phyloP scores from a whole-genome alignment of 2,329 filamentous ascomycete genomes.

The Massarina eburnea region DNA sequence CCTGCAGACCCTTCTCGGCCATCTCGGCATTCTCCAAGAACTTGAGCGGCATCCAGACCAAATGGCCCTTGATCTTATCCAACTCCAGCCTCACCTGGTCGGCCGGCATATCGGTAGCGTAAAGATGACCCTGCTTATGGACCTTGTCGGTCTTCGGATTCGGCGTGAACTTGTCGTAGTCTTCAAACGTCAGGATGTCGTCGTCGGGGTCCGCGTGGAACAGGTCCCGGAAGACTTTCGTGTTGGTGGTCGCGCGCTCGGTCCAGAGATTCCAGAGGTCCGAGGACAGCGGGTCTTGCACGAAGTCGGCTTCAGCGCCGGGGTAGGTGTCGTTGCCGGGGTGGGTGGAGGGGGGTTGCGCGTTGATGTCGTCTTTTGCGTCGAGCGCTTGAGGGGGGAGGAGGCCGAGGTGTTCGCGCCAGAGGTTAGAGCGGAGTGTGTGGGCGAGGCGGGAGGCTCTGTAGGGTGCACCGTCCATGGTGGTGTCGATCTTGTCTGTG shows the following conservation, averaged over 20 bases:
- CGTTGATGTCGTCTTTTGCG: constrained; percentile 70
- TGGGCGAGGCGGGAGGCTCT: constrained; percentile 80
- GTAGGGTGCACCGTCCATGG: constrained; percentile 77
- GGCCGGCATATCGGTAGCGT: constrained; percentile 66
- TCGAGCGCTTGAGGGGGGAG: constrained; percentile 71
- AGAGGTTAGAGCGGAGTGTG: constrained; percentile 78
- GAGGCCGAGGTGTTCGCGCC: constrained; percentile 88
- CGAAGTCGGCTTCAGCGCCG: constrained; percentile 64
- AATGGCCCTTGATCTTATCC: constrained; percentile 78
- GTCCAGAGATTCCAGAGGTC: constrained; percentile 69
- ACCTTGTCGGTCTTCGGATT: constrained; percentile 59
- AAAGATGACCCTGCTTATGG: constrained; percentile 79
- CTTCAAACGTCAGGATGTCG: constrained; percentile 82
- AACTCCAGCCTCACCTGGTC: constrained; percentile 74
- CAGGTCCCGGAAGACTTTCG: constrained; percentile 72
- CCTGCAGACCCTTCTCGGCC: constrained; percentile 83
- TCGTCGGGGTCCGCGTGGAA: constrained; percentile 92
- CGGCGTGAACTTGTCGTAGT: constrained; percentile 76
- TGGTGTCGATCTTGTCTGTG: constrained; percentile 66
- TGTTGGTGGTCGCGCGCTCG: constrained; percentile 68
- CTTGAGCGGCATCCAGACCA: constrained; percentile 93
- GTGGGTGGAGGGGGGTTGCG: constrained; percentile 69
- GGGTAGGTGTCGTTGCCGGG: constrained; percentile 74
- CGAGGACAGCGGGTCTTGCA: constrained; percentile 61
- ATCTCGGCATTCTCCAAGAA: constrained; percentile 83